Base-by-base conservation (phyloP, 1,284 basidiomycete species). In the Cryptococcus jaspeensis region DNA sequence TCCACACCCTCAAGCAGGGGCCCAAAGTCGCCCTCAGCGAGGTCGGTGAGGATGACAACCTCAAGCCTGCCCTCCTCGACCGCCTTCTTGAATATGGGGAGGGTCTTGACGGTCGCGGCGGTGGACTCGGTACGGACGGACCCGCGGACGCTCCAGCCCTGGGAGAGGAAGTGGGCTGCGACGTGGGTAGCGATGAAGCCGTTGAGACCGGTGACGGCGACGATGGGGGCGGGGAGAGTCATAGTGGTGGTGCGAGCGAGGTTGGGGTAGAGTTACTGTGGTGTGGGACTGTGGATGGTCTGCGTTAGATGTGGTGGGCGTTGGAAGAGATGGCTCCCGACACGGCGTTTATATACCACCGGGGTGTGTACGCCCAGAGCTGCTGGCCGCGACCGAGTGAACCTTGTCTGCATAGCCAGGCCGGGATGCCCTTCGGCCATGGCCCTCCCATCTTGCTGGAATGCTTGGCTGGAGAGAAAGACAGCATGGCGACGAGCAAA, bases 81-180 rank as follows among this genome's bases (percentile, higher is more conserved):
- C 23, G 54, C 62, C 42, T 56, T 20, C 48, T 50, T 44, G 28
- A 58, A 53, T 2, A 37, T 35, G 7, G 61, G 56, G 3, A 64
- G 45, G 9, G 20, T 13, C 22, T 60, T 56, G 18, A 69, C 67
- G 41, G 67, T 67, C 5, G 75, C 65, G 20, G 56, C 73, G 58
- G 77, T 77, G 42, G 64, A 61, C 3, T 44, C 43, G 5, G 73
- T 74, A 37, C 77, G 66, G 39, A 78, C 75, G n/a, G 77, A 76
- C n/a, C 70, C 74, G 16, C 74, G 66, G 12, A 78, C 76, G 13
- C 56, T 53, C 61, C 63, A 68, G 16, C 65, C 67, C 25, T 66
- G 53, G 18, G 60, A 32, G 45, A 71, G 64, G 63, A 66, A 71
- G 16, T 47, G 28, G 39, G 66, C 55, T 13, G 69, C 69, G 38